A percentile compares a stretch with the other conserved stretches of the same genome.
These are phyloP conservation scores for Arbutus unedo DNA, from an alignment of 148 eudicot species.

Conservation along the genomic window DNA sequence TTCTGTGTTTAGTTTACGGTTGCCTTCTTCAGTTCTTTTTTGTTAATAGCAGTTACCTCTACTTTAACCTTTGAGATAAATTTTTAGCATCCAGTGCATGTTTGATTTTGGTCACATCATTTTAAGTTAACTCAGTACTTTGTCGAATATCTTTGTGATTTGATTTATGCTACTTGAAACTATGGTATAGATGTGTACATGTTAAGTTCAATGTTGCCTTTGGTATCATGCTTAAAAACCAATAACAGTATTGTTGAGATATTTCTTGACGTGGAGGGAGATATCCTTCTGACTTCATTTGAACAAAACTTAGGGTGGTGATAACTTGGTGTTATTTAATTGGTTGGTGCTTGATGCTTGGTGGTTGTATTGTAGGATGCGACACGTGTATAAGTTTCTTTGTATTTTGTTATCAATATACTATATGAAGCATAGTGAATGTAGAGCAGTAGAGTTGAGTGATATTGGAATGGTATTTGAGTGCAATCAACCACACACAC, in stretches of 20 bases:
- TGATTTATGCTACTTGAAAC: background rate
- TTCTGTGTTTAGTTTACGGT: background rate
- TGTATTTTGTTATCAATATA: background rate
- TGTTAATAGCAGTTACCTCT: background rate
- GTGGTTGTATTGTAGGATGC: background rate
- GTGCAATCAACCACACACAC: background rate
- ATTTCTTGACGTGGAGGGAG: background rate
- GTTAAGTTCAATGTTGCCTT: background rate
- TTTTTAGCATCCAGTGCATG: background rate
- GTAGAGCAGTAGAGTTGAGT: background rate
- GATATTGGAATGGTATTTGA: background rate
- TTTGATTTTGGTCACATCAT: background rate
- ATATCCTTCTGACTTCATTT: background rate
- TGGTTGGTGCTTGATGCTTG: background rate
- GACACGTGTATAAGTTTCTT: background rate
- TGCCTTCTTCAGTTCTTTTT: constrained; percentile 3
- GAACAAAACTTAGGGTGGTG: background rate
- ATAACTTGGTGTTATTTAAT: background rate
- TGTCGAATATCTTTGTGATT: background rate
- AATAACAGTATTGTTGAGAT: background rate
- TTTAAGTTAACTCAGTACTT: too few species aligned
- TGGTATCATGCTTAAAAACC: background rate
- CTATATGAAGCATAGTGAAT: background rate
- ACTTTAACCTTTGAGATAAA: background rate
- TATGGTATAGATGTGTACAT: background rate